Conservation (phyloP, 192 early-diverging fungal genomes). For the Glomus cerebriforme region DNA sequence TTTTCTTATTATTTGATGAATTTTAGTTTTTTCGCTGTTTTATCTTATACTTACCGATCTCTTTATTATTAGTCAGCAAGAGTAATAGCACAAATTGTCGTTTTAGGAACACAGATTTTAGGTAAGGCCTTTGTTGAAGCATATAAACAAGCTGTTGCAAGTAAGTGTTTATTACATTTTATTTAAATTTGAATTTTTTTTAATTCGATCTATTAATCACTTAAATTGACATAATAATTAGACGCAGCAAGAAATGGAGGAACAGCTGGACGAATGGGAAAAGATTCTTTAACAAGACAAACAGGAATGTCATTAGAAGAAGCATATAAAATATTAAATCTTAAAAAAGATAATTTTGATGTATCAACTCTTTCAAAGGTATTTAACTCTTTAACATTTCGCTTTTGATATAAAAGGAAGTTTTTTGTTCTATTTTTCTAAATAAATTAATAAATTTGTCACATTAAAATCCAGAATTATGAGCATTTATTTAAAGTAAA, state of each 20-base stretch:
- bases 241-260: constrained; percentile 61
- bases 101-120: constrained; percentile 80
- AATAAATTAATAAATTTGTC: too few relatives aligned
- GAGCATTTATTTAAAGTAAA: constrained; percentile 87
- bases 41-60: not conserved
- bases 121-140: constrained; percentile 93
- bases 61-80: constrained; percentile 55
- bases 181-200: not conserved
- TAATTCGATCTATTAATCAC: too few relatives aligned
- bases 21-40: too few relatives aligned
- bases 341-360: constrained; percentile 63
- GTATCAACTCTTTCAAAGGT: constrained; percentile 54
- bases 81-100: constrained; percentile 74
- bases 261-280: constrained; percentile 39
- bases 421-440: constrained; percentile 3
- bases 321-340: constrained; percentile 87
- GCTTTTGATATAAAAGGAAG: not conserved
- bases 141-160: constrained; percentile 84
- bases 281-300: constrained; percentile 71
- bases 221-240: too few relatives aligned
- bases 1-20: too few relatives aligned
- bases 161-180: constrained; percentile 55
- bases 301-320: constrained; percentile 90
- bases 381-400: not conserved
- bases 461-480: constrained; percentile 61